Evolutionary conservation across 2,329 filamentous ascomycete species (phyloP), one percentile per base, ranked within the genome.

Genomic region (Ophiostoma populinum): DNA sequence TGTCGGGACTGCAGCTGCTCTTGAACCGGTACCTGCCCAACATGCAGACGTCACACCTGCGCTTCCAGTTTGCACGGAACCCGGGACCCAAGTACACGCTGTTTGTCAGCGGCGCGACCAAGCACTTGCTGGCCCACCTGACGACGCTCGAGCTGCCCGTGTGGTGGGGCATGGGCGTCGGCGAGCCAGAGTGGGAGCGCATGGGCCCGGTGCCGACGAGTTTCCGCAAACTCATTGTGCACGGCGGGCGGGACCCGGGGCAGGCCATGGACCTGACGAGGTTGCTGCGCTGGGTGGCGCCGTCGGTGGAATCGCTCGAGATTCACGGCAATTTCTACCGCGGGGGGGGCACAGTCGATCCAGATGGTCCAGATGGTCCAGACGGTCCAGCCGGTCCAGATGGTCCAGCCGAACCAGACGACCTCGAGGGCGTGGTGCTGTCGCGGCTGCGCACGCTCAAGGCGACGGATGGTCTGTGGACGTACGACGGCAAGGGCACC

Each of bases 1-100:
- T 24, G 13, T 27, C 27, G 20, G 24, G 24, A 3, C 38, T 40
- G 6, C 31, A 26, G 13, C 21, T 16, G 10, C 38, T 40, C 19
- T 15, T 37, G 10, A 19, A 22, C 10, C 18, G 20, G 7, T n/a
- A n/a, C n/a, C 10, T 40, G 18, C 38, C 38, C 7, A 32, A 28
- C 6, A 22, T 37, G 31, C 28, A 26, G 24, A 17, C 38, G 4
- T 12, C 16, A 17, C 19, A 32, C n/a, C 22, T 40, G 18, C 13
- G 13, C 15, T 31, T 40, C 11, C 4, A 9, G 4, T 35, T 29
- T 10, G 8, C n/a, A 2, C 5, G 11, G 9, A 10, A 19, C 15
- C 9, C 12, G n/a, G 28, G 25, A 4, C 2, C 10, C 6, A 13
- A 13, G 8, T 24, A 18, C 9, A 18, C 18, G 3, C 11, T 12